A percentile compares a stretch with the other conserved stretches of the same genome.
phyloP scores from a whole-genome alignment of 768 basidiomycete genomes.

The Macrocybe gigantea region DNA sequence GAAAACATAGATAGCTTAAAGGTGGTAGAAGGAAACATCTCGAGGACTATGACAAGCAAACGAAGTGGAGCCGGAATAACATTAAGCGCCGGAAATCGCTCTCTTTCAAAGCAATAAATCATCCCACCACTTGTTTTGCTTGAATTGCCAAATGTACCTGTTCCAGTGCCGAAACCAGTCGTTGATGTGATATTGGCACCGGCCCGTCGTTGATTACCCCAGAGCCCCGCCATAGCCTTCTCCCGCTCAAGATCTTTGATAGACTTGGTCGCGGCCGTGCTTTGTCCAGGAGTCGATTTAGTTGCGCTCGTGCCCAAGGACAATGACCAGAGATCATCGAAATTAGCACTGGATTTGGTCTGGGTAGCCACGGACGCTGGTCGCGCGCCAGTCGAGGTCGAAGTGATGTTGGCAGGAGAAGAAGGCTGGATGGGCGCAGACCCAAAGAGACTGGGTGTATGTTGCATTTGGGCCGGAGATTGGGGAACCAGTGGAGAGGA shows the following conservation, averaged over 20 bases:
- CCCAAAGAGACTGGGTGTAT: slow-evolving; percentile 21
- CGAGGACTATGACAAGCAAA: background rate
- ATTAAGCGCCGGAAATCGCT: background rate
- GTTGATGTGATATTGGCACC: background rate
- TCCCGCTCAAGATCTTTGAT: slow-evolving; percentile 89
- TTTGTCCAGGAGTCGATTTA: slow-evolving; percentile 24
- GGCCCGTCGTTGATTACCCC: slow-evolving; percentile 42
- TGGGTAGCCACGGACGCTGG: background rate
- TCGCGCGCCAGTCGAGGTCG: background rate
- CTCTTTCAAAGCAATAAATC: slow-evolving; percentile 33
- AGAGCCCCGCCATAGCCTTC: slow-evolving; percentile 75
- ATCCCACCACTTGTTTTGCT: slow-evolving; percentile 28
- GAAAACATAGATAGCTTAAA: no score
- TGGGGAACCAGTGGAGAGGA: slow-evolving; percentile 12
- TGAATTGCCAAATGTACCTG: slow-evolving; percentile 26
- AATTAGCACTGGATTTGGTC: slow-evolving; percentile 40
- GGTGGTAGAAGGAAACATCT: no score
- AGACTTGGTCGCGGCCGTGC: slow-evolving; percentile 44
- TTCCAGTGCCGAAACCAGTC: background rate
- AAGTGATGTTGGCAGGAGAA: slow-evolving; percentile 6
- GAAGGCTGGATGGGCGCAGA: slow-evolving; percentile 27
- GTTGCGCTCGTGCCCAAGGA: slow-evolving; percentile 51
- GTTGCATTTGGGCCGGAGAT: slow-evolving; percentile 11
- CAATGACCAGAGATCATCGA: slow-evolving; percentile 88
- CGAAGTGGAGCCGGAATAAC: background rate